These are phyloP conservation scores for Wickerhamiella azymoides DNA, from an alignment of 805 yeast genomes.

Conservation along the genomic window DNA sequence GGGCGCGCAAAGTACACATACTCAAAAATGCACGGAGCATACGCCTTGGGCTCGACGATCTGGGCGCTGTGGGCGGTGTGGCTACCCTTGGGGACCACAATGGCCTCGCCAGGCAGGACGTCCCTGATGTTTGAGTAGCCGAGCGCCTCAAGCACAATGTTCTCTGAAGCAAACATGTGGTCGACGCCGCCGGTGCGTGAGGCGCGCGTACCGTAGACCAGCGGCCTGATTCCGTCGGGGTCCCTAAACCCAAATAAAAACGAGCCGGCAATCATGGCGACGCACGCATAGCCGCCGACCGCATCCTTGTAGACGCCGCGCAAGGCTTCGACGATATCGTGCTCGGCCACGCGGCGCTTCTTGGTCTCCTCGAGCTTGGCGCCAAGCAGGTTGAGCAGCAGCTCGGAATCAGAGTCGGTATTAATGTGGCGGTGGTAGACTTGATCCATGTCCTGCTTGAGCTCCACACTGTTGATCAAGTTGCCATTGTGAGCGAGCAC, in stretches of 20 bases:
- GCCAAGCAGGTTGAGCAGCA: conserved; percentile 80
- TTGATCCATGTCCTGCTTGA: conserved; percentile 73
- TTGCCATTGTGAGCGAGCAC: conserved; percentile 88
- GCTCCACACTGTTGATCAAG: conserved; percentile 70
- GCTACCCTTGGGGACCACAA: conserved; percentile 69
- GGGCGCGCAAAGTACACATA: conserved; percentile 98
- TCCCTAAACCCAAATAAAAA: conserved; percentile 94
- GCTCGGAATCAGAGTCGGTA: conserved; percentile 92
- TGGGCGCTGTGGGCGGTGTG: conserved; percentile 71
- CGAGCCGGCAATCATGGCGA: conserved; percentile 89
- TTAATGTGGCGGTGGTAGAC: conserved; percentile 93
- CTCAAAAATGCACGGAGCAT: conserved; percentile 93
- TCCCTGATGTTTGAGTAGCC: conserved; percentile 72
- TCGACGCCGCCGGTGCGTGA: conserved; percentile 56
- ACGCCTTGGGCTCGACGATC: conserved; percentile 60
- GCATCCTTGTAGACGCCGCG: conserved; percentile 66
- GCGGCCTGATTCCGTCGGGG: conserved; percentile 92
- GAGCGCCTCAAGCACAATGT: conserved; percentile 87
- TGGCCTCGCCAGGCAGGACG: conserved; percentile 90
- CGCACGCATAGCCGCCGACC: conserved; percentile 96
- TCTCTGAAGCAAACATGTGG: conserved; percentile 90
- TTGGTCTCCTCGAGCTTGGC: conserved; percentile 80
- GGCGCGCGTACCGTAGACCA: conserved; percentile 69
- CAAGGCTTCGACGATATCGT: conserved; percentile 76
- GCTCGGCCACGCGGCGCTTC: conserved; percentile 84